These are phyloP conservation scores for Pigoraptor vietnamica DNA, from an alignment of 78 protist species.

Conservation along the genomic window DNA sequence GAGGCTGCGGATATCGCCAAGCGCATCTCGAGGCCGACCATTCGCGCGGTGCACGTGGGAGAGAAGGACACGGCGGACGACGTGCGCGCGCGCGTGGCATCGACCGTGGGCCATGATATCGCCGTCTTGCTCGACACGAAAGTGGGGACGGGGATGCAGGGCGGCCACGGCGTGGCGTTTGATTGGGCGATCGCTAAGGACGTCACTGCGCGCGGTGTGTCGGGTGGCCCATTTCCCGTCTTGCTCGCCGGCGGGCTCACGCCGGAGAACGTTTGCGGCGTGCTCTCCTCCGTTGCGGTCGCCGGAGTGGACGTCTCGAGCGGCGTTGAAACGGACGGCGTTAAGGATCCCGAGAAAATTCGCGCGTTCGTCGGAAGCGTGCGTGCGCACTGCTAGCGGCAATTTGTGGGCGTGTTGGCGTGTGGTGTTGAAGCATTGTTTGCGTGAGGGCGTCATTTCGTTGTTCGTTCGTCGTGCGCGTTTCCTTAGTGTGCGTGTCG, in stretches of 20 bases:
- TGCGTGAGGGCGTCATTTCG: no score
- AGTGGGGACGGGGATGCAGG: not conserved
- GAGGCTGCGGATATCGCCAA: not conserved
- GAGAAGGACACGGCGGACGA: not conserved
- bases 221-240: no score
- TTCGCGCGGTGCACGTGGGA: constrained; percentile 20
- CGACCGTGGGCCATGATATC: not conserved
- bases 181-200: constrained; percentile 12
- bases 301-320: constrained; percentile 37
- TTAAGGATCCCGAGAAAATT: constrained; percentile 31
- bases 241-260: not conserved
- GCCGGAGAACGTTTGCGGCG: not conserved
- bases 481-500: no score
- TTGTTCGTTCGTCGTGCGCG: no score
- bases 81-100: not conserved
- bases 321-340: constrained; percentile 47
- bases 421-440: no score
- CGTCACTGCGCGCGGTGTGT: not conserved
- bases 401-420: no score
- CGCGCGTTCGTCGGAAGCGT: constrained; percentile 21
- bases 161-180: constrained; percentile 5
- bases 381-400: not conserved
- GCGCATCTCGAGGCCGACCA: not conserved
- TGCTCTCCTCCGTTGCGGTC: constrained; percentile 2
- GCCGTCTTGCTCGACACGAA: constrained; percentile 12